Conservation (phyloP, 2,329 filamentous ascomycete genomes). For the Phaeosphaeria sp. region DNA sequence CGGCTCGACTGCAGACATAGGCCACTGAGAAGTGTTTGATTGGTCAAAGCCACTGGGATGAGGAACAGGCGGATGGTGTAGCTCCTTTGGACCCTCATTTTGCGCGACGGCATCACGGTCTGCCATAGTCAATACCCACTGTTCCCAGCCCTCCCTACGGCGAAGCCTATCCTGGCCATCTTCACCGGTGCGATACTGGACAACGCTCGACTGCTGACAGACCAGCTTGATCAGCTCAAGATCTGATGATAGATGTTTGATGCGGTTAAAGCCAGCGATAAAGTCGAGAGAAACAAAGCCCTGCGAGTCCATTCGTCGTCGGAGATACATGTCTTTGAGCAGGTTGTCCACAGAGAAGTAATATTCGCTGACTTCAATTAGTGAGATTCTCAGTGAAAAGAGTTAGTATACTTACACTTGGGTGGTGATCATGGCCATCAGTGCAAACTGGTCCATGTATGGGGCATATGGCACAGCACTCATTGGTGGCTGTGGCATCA, state of each 20-base stretch:
- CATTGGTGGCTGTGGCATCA: conserved; percentile 63
- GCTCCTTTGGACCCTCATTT: conserved; percentile 69
- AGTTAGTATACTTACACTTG: conserved; percentile 57
- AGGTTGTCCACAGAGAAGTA: conserved; percentile 98
- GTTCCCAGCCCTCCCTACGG: conserved; percentile 75
- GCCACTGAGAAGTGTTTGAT: conserved; percentile 36
- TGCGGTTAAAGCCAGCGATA: conserved; percentile 85
- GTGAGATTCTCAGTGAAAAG: conserved; percentile 5
- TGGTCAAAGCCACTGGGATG: conserved; percentile 46
- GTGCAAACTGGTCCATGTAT: conserved; percentile 63
- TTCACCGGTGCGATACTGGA: conserved; percentile 77
- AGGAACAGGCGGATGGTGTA: conserved; percentile 50
- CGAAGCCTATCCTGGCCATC: conserved; percentile 83
- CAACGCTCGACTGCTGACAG: conserved; percentile 72
- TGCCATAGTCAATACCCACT: conserved; percentile 75
- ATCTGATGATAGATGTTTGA: conserved; percentile 75
- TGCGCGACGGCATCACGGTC: conserved; percentile 76
- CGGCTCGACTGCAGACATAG: conserved; percentile 31
- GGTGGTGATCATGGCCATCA: conserved; percentile 65
- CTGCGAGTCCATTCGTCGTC: conserved; percentile 92
- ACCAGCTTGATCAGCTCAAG: conserved; percentile 75
- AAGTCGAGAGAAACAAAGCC: conserved; percentile 85
- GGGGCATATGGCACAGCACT: conserved; percentile 64
- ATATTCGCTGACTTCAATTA: conserved; percentile 72
- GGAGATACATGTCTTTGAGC: conserved; percentile 88